Evolutionary conservation across 2,329 filamentous ascomycete genomes (phyloP), one percentile per base, ranked within the genome.

Genomic region (Fusarium sp.): DNA sequence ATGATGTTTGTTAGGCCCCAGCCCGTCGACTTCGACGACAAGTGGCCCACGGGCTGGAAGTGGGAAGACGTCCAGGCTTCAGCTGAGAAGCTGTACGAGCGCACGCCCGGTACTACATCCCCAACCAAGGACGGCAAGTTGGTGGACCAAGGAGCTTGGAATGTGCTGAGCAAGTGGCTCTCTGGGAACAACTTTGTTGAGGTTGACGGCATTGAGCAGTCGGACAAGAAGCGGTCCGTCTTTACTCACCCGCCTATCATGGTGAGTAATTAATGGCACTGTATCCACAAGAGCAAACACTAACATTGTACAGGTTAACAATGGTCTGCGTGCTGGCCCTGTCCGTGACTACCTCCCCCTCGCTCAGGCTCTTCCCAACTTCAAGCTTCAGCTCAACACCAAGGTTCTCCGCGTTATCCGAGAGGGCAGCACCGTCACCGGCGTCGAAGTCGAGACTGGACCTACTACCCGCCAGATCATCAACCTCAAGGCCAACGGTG

Each of bases 1-100:
- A 91, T 90, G 52, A 85, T 94, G 36, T 93, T 91, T 88, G 92
- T 90, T 87, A 91, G 89, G 84, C 88, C 93, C 0, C 89, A 91
- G 69, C 85, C 88, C 6, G 80, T 84, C 9, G 93, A 95, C 79
- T 95, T 92, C 85, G 91, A 95, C 79, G 87, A 89, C 79, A 92
- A 92, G 80, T 95, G 93, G 84, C 93, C 93, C 1, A 73, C 83
- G 2, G 93, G 92, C 33, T 95, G 93, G 93, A 91, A 72, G 65
- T 78, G 92, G 81, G 86, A 90, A 20, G 79, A 83, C 7, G 88
- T 94, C 79, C 83, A 84, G 69, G 79, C 84, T 27, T 89, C 92
- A 2, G 89, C 91, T 7, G 82, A 88, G 31, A 88, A 90, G 47
- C 89, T 92, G 9, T 95, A 94, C 80, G 83, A 85, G 38, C 88